Evolutionary conservation across 2,329 filamentous ascomycete species (phyloP), one percentile per base, ranked within the genome.

Genomic region (Hymenoscyphus infarciens): DNA sequence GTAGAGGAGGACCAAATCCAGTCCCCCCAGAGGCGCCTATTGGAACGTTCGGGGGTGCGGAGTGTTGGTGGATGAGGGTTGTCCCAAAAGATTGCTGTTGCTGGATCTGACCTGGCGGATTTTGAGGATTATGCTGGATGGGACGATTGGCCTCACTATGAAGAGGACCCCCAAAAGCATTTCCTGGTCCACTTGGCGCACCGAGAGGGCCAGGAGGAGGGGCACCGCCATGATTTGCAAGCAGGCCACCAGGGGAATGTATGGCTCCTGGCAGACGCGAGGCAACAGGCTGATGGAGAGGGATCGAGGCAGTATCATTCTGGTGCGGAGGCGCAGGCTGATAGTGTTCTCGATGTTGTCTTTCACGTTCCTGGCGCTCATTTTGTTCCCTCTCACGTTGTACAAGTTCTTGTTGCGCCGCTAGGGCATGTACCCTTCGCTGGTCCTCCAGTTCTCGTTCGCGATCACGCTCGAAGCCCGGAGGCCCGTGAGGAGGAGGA

Each of bases 261-360:
- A 97, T 96, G 59, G 91, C 89, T 67, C 87, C 89, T 62, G 89
- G 79, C 66, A 92, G 81, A 77, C 93, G 82, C 73, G 92, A 87
- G 66, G 94, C 94, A 63, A 97, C 92, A 5, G 94, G 94, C 76
- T 98, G 94, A 77, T 98, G 94, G 70, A 98, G 88, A 61, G 93
- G 92, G 61, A 97, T 91, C 2, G 93, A 92, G 62, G 89, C 91
- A 45, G 91, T 88, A 73, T 91, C 93, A 77, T 89, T 95, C 75
- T 97, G 93, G 73, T 95, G 92, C 29, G 89, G 87, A 64, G 90
- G 84, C 58, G 76, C 74, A 22, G 85, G 83, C 69, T 87, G 88
- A 72, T 87, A 87, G 59, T 86, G 83, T 53, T 88, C 87, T 73
- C 84, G 81, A 63, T 84, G 80, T 67, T 83, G 81, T 68, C 83